These are phyloP conservation scores for Aspergillus texensis DNA, from an alignment of 2,329 filamentous ascomycete genomes.

Conservation along the genomic window DNA sequence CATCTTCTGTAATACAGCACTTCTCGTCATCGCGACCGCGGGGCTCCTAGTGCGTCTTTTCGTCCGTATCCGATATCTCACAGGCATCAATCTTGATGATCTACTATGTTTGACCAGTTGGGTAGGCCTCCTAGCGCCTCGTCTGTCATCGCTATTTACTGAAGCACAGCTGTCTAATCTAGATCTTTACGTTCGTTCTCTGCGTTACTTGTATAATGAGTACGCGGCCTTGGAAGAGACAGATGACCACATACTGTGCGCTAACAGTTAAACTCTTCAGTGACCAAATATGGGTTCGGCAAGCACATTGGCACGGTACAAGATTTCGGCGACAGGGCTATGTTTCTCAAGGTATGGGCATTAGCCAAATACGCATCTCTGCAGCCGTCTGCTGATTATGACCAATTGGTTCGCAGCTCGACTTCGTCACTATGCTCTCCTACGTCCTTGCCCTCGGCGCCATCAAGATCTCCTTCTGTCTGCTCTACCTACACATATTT, in stretches of 20 bases:
- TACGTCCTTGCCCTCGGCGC: slow-evolving; percentile 34
- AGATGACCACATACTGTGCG: not conserved
- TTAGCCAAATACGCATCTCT: not conserved
- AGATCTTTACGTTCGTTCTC: slow-evolving; percentile 17
- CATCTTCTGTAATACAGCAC: slow-evolving; percentile 19
- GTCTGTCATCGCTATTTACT: not conserved
- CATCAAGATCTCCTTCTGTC: slow-evolving; percentile 31
- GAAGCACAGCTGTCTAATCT: not conserved
- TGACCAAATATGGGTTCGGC: slow-evolving; percentile 26
- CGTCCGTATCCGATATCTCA: slow-evolving; percentile 19
- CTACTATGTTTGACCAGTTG: slow-evolving; percentile 20
- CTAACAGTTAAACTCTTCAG: slow-evolving; percentile 9
- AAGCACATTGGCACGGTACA: slow-evolving; percentile 19
- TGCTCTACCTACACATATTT: slow-evolving; percentile 28
- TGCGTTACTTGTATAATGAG: slow-evolving; percentile 15
- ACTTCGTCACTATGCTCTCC: slow-evolving; percentile 22
- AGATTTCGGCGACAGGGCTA: slow-evolving; percentile 1
- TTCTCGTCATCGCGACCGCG: slow-evolving; percentile 12
- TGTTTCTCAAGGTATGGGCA: slow-evolving; percentile 23
- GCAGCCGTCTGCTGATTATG: not conserved
- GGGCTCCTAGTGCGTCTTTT: slow-evolving; percentile 20
- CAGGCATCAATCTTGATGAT: slow-evolving; percentile 21
- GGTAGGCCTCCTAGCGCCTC: slow-evolving; percentile 9
- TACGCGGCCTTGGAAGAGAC: not conserved
- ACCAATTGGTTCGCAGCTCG: slow-evolving; percentile 11